phyloP scores from a whole-genome alignment of 805 yeast genomes.

The Schizosaccharomyces lindneri region DNA sequence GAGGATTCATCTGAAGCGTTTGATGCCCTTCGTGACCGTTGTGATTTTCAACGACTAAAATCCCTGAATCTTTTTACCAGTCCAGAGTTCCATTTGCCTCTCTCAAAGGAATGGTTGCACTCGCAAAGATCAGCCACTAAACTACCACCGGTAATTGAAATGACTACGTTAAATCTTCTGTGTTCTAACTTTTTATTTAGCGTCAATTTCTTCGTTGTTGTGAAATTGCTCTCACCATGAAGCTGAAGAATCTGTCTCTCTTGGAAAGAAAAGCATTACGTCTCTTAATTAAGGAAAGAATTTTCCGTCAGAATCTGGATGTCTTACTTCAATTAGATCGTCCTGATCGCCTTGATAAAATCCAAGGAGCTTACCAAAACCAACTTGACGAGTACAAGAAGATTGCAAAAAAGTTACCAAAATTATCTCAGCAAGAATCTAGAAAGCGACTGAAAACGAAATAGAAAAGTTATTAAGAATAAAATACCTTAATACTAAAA shows the following conservation, averaged over 20 bases:
- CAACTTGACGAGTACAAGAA: slow-evolving; percentile 42
- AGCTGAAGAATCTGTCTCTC: slow-evolving; percentile 8
- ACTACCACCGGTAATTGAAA: neutral
- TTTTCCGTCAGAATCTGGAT: slow-evolving; percentile 45
- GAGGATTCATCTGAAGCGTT: slow-evolving; percentile 88
- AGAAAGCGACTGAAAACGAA: neutral
- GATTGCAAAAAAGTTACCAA: neutral
- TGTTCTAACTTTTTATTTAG: neutral
- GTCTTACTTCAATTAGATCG: neutral
- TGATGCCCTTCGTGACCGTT: slow-evolving; percentile 70
- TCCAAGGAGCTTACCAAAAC: slow-evolving; percentile 48
- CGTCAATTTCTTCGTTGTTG: slow-evolving; percentile 53
- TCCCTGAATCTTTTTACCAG: slow-evolving; percentile 7
- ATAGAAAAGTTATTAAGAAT: too few relatives aligned
- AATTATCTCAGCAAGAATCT: neutral
- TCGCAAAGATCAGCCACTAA: neutral
- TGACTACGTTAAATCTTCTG: neutral
- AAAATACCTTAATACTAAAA: too few relatives aligned
- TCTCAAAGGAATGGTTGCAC: slow-evolving; percentile 18
- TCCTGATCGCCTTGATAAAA: slow-evolving; percentile 37
- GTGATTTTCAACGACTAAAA: slow-evolving; percentile 35
- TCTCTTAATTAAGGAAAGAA: slow-evolving; percentile 43
- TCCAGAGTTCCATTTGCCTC: slow-evolving; percentile 10
- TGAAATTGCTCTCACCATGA: slow-evolving; percentile 44
- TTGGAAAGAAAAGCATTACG: slow-evolving; percentile 17